A percentile compares a stretch with the other conserved stretches of the same genome.
phyloP scores from a whole-genome alignment of 2,329 filamentous ascomycete species.

The Aureobasidium sp. region DNA sequence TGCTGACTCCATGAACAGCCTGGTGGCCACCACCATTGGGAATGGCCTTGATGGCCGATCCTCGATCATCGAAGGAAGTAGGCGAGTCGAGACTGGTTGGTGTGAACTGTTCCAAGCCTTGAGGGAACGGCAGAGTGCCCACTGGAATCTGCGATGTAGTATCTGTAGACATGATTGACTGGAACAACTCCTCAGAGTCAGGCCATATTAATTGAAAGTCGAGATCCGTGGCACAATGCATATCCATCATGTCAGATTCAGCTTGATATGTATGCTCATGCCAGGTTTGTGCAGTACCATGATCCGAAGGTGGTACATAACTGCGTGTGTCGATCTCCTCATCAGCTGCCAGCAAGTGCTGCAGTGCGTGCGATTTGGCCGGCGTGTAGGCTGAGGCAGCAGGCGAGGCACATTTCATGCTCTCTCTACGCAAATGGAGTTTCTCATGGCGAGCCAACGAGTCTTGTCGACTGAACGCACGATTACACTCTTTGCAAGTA shows the following conservation, averaged over 20 bases:
- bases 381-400: neutral
- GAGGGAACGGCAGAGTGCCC: conserved; percentile 35
- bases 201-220: conserved; percentile 41
- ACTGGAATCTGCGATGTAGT: conserved; percentile 36
- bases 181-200: conserved; percentile 39
- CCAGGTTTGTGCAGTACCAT: neutral
- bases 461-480: conserved; percentile 39
- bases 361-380: neutral
- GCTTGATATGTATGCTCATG: neutral
- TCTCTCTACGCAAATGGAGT: conserved; percentile 27
- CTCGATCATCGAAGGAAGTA: conserved; percentile 30
- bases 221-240: conserved; percentile 25
- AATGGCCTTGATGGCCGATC: conserved; percentile 31
- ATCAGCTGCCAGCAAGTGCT: conserved; percentile 3
- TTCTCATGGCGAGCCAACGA: conserved; percentile 40
- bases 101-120: conserved; percentile 24
- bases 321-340: neutral
- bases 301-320: neutral
- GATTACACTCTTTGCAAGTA: conserved; percentile 34
- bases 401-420: conserved; percentile 2
- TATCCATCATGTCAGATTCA: conserved; percentile 19
- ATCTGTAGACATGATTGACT: conserved; percentile 38
- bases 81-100: conserved; percentile 25
- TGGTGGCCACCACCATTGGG: conserved; percentile 37
- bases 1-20: conserved; percentile 40